phyloP scores from a whole-genome alignment of 768 basidiomycete species.

The Mycena metata region DNA sequence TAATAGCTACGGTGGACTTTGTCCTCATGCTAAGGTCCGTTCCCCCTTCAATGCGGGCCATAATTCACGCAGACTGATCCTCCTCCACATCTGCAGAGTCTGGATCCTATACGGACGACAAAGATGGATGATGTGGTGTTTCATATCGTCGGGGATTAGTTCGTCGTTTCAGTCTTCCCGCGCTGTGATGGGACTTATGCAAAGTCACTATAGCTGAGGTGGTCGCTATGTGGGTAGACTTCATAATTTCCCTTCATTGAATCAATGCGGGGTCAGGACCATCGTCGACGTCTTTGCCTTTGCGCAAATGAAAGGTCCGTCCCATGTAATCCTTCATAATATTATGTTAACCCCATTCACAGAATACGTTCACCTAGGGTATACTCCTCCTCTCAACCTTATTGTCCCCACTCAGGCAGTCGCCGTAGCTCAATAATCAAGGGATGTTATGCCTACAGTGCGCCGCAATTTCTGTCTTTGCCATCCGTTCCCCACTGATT shows the following conservation, averaged over 20 bases:
- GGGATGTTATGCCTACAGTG: slow-evolving; percentile 28
- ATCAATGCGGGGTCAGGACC: background rate
- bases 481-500: background rate
- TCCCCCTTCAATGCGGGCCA: background rate
- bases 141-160: slow-evolving; percentile 1
- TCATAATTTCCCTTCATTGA: background rate
- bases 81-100: background rate
- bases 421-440: slow-evolving; percentile 3
- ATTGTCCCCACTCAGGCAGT: background rate
- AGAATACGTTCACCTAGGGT: slow-evolving; percentile 28
- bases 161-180: background rate
- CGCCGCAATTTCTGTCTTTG: background rate
- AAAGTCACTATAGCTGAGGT: background rate
- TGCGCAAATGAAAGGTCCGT: slow-evolving; percentile 5
- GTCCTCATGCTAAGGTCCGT: slow-evolving; percentile 19
- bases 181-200: background rate
- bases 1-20: slow-evolving; percentile 19
- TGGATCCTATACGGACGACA: slow-evolving; percentile 15
- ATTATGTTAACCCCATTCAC: too few relatives aligned
- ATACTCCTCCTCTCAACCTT: background rate
- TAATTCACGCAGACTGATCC: background rate
- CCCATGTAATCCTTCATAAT: background rate
- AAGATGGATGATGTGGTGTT: slow-evolving; percentile 12
- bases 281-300: slow-evolving; percentile 15
- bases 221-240: slow-evolving; percentile 1